Evolutionary conservation across 2,329 filamentous ascomycete genomes (phyloP).

Genomic region (Beauveria asiatica): DNA sequence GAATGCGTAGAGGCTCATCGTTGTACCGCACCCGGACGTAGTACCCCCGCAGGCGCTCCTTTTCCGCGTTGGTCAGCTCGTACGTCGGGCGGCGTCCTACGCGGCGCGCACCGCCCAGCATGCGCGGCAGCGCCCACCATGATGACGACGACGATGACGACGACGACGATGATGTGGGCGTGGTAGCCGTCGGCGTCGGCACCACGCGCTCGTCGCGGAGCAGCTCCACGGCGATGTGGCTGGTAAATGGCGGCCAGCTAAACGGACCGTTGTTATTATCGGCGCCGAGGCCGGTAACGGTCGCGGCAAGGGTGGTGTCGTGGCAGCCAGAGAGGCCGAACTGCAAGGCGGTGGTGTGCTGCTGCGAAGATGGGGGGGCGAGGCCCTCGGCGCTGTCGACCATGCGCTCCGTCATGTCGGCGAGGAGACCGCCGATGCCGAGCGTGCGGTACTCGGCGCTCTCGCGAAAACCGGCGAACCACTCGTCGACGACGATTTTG

Average conservation of each 20-base stretch:
- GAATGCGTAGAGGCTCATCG: constrained; percentile 70
- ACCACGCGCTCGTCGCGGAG: constrained; percentile 49
- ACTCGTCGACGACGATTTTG: constrained; percentile 79
- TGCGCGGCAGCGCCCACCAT: constrained; percentile 18
- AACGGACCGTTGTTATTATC: constrained; percentile 48
- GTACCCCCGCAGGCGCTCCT: constrained; percentile 58
- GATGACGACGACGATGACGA: neutral
- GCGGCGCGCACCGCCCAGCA: constrained; percentile 19
- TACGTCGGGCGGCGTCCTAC: constrained; percentile 54
- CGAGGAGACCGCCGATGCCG: constrained; percentile 77
- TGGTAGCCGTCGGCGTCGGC: constrained; percentile 9
- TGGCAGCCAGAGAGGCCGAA: constrained; percentile 82
- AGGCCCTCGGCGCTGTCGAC: constrained; percentile 48
- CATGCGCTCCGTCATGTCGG: constrained; percentile 74
- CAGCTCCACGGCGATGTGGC: constrained; percentile 83
- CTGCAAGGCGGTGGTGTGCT: constrained; percentile 27
- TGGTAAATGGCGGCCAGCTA: constrained; percentile 85
- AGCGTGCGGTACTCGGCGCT: constrained; percentile 79
- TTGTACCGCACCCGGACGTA: constrained; percentile 92
- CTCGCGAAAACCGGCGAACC: constrained; percentile 82
- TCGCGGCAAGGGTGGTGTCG: constrained; percentile 81
- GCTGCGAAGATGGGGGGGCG: neutral
- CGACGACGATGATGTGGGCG: constrained; percentile 19
- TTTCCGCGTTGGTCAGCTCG: constrained; percentile 49
- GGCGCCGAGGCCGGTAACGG: constrained; percentile 70